Evolutionary conservation across 2,329 filamentous ascomycete species (phyloP), one percentile per base, ranked within the genome.

Genomic region (Aspergillus calidoustus): DNA sequence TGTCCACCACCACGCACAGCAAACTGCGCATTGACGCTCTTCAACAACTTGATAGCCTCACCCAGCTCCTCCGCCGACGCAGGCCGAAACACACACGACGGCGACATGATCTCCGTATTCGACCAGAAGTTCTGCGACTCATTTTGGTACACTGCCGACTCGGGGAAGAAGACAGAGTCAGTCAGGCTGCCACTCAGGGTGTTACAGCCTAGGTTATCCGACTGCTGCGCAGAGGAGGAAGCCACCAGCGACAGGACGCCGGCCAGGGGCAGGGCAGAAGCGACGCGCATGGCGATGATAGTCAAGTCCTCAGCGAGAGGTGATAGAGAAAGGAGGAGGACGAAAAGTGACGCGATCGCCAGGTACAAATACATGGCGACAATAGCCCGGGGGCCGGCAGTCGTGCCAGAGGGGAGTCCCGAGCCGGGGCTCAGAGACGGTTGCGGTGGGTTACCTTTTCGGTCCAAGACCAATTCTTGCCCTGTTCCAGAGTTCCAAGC

Each of bases 41-140:
- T 65, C 59, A 74, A 60, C 13, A 60, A 55, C 43, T 60, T 30
- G 15, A 77, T 41, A 3, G 66, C 73, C 22, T 67, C 6, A 1
- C 69, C 69, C 28, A 77, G 59, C 34, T 75, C 65, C 3, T 41
- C 50, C 28, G 67, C 69, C 3, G 67, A 70, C 41, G 70, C 61
- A 15, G 74, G 74, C 19, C 74, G 74, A 62, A 74, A 75, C n/a
- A 76, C 70, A 50, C 74, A 76, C 8, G 65, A 68, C 4, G 74
- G 74, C 28, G 65, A 67, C 65, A 75, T 63, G 43, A 74, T 65
- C 68, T 76, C 71, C 11, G 73, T 76, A 62, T 75, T 75, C 13
- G 74, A 76, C 74, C 74, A 76, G 65, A 76, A 76, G 51, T 73
- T 63, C 52, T 69, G 62, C 30, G 68, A 58, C 62, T 76, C 74